These are phyloP conservation scores for Candida incommunis DNA, from an alignment of 805 yeast genomes.

Conservation along the genomic window DNA sequence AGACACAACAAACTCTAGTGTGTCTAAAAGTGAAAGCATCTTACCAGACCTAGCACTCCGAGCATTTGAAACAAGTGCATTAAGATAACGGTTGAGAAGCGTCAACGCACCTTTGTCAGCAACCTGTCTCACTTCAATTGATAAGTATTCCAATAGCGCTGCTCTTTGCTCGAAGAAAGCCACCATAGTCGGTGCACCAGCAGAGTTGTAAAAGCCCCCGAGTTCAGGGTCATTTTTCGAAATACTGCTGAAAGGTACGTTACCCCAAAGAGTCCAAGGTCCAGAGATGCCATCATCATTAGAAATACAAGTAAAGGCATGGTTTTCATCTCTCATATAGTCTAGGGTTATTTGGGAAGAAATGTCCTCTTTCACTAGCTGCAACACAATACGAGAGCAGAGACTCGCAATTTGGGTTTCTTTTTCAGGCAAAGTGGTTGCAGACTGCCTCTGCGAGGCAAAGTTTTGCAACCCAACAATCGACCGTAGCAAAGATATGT, in stretches of 20 bases:
- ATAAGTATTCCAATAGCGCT: slow-evolving; percentile 42
- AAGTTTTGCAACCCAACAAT: slow-evolving; percentile 35
- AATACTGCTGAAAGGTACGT: slow-evolving; percentile 22
- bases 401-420: slow-evolving; percentile 41
- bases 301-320: slow-evolving; percentile 35
- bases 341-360: slow-evolving; percentile 37
- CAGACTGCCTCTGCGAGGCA: slow-evolving; percentile 28
- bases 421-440: slow-evolving; percentile 23
- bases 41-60: slow-evolving; percentile 34
- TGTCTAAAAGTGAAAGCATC: slow-evolving; percentile 54
- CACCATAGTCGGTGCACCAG: slow-evolving; percentile 28
- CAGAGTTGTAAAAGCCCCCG: slow-evolving; percentile 28
- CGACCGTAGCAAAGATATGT: slow-evolving; percentile 38
- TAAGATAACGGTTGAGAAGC: slow-evolving; percentile 35
- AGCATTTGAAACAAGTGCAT: slow-evolving; percentile 30
- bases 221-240: slow-evolving; percentile 1
- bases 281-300: slow-evolving; percentile 42
- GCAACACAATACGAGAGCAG: slow-evolving; percentile 45
- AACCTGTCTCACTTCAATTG: slow-evolving; percentile 53
- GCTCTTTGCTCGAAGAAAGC: slow-evolving; percentile 48
- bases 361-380: slow-evolving; percentile 39
- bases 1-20: slow-evolving; percentile 34
- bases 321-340: slow-evolving; percentile 32
- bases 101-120: slow-evolving; percentile 31
- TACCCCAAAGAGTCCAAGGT: slow-evolving; percentile 40